Conservation (phyloP, 1,284 basidiomycete species). For the Trichosporon faecale region DNA sequence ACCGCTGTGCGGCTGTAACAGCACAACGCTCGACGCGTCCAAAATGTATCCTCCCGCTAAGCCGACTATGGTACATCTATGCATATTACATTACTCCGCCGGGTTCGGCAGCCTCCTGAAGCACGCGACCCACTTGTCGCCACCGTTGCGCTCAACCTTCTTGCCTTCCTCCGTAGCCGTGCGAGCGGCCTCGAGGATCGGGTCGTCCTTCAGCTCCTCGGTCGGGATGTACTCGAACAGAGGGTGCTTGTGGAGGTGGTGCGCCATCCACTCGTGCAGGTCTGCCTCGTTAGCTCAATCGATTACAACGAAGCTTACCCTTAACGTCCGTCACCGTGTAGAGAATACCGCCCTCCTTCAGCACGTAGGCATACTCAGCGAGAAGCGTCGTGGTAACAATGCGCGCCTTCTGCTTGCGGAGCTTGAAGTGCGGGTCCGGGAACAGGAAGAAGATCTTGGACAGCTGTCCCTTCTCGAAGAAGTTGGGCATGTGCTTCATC, state of each 20-base stretch:
- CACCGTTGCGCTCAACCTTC: constrained; percentile 89
- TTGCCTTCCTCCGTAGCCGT: constrained; percentile 91
- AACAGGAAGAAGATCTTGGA: constrained; percentile 96
- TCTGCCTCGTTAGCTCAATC: constrained; percentile 54
- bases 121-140: constrained; percentile 66
- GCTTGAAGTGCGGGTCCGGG: constrained; percentile 98
- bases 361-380: constrained; percentile 86
- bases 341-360: constrained; percentile 84
- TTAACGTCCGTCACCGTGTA: constrained; percentile 98
- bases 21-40: not conserved
- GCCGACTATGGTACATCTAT: constrained; percentile 22
- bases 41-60: not conserved
- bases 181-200: constrained; percentile 75
- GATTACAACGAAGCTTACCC: constrained; percentile 33
- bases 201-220: constrained; percentile 62
- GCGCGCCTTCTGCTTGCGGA: constrained; percentile 91
- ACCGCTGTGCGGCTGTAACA: not conserved
- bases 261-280: constrained; percentile 92
- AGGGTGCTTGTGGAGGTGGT: constrained; percentile 79
- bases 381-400: constrained; percentile 94
- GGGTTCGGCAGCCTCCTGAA: constrained; percentile 41
- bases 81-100: constrained; percentile 21
- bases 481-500: constrained; percentile 99
- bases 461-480: constrained; percentile 85
- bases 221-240: constrained; percentile 79